Conservation (phyloP, 352 stramenopile genomes). For the Phytophthora sojae region DNA sequence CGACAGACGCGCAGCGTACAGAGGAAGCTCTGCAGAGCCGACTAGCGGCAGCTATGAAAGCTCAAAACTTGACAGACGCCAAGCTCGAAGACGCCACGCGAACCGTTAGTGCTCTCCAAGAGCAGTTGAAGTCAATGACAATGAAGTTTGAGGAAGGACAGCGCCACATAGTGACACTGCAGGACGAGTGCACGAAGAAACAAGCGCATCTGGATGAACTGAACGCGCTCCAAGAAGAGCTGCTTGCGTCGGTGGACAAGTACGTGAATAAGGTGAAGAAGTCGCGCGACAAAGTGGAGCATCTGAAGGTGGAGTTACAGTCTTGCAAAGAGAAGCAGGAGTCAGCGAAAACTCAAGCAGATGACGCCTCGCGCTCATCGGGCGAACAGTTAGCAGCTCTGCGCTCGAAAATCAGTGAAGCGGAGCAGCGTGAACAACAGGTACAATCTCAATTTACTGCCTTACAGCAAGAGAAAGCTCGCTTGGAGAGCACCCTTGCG, state of each 20-base stretch:
- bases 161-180: constrained; percentile 16
- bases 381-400: constrained; percentile 14
- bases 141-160: constrained; percentile 32
- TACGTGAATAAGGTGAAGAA: constrained; percentile 44
- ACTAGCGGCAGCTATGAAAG: constrained; percentile 30
- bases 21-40: constrained; percentile 35
- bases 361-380: constrained; percentile 24
- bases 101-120: constrained; percentile 23
- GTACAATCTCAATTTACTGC: constrained; percentile 15
- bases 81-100: constrained; percentile 39
- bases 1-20: constrained; percentile 16
- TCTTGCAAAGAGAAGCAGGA: constrained; percentile 12
- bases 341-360: constrained; percentile 7
- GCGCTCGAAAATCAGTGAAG: constrained; percentile 10
- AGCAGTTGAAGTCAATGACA: constrained; percentile 19
- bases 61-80: constrained; percentile 30
- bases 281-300: constrained; percentile 32
- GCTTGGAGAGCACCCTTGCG: constrained; percentile 30
- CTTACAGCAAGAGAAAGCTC: constrained; percentile 20
- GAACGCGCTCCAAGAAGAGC: constrained; percentile 71
- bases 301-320: constrained; percentile 38
- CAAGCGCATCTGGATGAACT: constrained; percentile 63
- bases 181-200: constrained; percentile 30
- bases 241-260: constrained; percentile 67
- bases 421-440: constrained; percentile 13